phyloP scores from a whole-genome alignment of 2,329 filamentous ascomycete species.

The Aquanectria penicillioides region DNA sequence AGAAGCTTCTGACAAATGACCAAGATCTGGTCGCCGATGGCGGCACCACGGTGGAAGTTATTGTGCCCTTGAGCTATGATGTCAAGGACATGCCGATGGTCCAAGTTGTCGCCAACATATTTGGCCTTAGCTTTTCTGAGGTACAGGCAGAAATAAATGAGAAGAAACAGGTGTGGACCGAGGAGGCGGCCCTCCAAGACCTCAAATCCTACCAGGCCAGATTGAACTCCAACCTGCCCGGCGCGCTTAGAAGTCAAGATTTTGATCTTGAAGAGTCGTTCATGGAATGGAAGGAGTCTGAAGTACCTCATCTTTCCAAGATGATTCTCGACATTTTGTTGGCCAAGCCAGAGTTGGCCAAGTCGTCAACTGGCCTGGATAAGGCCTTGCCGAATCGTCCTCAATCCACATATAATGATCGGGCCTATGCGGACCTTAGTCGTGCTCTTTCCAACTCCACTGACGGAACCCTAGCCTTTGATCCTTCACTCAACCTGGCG shows the following conservation, averaged over 20 bases:
- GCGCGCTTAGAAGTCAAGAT: conserved; percentile 82
- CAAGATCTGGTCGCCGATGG: conserved; percentile 73
- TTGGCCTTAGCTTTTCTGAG: conserved; percentile 80
- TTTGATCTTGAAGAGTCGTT: conserved; percentile 92
- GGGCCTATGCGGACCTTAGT: conserved; percentile 62
- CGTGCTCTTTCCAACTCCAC: conserved; percentile 61
- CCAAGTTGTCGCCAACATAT: conserved; percentile 85
- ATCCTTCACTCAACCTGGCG: conserved; percentile 75
- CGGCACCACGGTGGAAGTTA: conserved; percentile 76
- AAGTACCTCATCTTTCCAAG: conserved; percentile 85
- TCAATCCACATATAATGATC: conserved; percentile 60
- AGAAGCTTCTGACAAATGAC: conserved; percentile 92
- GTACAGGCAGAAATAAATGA: conserved; percentile 89
- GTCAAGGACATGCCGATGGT: conserved; percentile 98
- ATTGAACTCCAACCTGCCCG: conserved; percentile 80
- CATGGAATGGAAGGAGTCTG: conserved; percentile 89
- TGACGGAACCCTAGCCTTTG: conserved; percentile 58
- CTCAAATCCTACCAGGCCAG: conserved; percentile 94
- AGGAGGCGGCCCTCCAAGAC: conserved; percentile 89
- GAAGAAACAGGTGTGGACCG: conserved; percentile 85
- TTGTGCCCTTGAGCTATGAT: conserved; percentile 86
- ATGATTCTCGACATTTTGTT: conserved; percentile 94
- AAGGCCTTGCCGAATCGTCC: conserved; percentile 65
- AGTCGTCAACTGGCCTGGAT: conserved; percentile 72
- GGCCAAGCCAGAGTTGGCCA: conserved; percentile 85